phyloP scores from a whole-genome alignment of 176 grass and related monocot species.

The Urochloa ruziziensis region DNA sequence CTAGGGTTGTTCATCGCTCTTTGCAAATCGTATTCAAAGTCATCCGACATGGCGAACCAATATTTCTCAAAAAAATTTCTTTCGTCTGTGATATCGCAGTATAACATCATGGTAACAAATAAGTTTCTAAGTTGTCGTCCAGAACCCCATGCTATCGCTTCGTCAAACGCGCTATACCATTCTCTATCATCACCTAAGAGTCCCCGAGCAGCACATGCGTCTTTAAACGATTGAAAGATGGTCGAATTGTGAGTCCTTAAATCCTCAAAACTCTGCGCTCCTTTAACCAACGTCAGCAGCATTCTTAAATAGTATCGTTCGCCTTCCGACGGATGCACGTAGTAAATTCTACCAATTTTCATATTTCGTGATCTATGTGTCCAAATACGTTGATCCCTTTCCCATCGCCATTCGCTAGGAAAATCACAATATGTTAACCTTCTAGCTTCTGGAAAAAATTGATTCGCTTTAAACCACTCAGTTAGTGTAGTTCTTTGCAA shows the following conservation, averaged over 20 bases:
- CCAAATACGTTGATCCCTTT: not conserved
- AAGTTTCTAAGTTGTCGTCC: not conserved
- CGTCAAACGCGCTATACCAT: not conserved
- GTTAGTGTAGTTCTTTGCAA: not conserved
- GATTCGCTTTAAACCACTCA: not conserved
- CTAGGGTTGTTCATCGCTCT: too few relatives aligned
- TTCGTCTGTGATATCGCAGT: not conserved
- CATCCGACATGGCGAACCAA: not conserved
- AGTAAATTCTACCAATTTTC: not conserved
- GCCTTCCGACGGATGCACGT: not conserved
- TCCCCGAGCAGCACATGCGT: not conserved
- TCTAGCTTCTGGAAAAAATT: not conserved
- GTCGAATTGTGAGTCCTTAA: too few relatives aligned
- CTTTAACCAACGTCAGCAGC: not conserved
- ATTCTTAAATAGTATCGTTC: not conserved
- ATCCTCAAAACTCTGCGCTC: too few relatives aligned
- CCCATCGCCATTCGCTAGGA: not conserved
- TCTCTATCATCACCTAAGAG: too few relatives aligned
- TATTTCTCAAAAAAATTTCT: not conserved
- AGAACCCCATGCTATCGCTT: not conserved
- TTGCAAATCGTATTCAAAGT: not conserved
- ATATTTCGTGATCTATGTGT: not conserved
- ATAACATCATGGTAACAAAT: not conserved
- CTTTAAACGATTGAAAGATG: too few relatives aligned
- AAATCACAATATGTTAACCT: not conserved